Conservation (phyloP, 1,284 basidiomycete genomes). For the Termitomyces sp. region DNA sequence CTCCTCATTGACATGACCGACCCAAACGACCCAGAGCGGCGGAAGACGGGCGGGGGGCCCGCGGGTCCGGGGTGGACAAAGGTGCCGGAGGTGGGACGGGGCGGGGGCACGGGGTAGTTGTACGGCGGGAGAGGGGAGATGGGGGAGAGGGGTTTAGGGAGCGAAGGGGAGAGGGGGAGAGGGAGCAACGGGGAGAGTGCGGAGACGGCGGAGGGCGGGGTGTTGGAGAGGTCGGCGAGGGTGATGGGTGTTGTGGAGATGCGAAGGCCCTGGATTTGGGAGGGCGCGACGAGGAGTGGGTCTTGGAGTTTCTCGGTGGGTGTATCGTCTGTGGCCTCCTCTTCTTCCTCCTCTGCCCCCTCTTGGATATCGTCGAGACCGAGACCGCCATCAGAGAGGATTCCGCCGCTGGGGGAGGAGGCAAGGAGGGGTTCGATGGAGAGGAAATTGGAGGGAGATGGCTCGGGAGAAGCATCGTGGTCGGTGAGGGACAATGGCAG, state of each 20-base stretch:
- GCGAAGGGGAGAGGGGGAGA: background rate
- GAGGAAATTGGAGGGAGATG: constrained; percentile 14
- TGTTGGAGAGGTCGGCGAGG: constrained; percentile 13
- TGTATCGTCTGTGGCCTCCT: constrained; percentile 3
- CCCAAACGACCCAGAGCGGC: constrained; percentile 17
- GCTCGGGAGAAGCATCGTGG: background rate
- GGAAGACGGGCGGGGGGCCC: constrained; percentile 10
- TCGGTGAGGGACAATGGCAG: constrained; percentile 3
- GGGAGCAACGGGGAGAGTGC: constrained; percentile 2
- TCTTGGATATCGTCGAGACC: constrained; percentile 51
- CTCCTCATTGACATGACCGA: constrained; percentile 7
- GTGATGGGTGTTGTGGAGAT: constrained; percentile 40
- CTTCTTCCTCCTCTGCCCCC: constrained; percentile 43
- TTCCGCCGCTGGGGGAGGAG: constrained; percentile 9
- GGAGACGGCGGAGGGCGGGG: constrained; percentile 2
- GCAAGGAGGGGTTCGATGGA: constrained; percentile 31
- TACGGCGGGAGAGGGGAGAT: constrained; percentile 27
- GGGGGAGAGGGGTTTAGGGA: constrained; percentile 19
- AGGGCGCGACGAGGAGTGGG: constrained; percentile 27
- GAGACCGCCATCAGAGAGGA: constrained; percentile 11
- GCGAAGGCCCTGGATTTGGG: constrained; percentile 56
- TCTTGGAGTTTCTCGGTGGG: constrained; percentile 10
- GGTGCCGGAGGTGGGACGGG: constrained; percentile 10
- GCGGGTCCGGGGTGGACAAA: constrained; percentile 2
- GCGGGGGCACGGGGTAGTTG: constrained; percentile 6